These are phyloP conservation scores for Thelonectria blattea DNA, from an alignment of 2,329 filamentous ascomycete species.

Conservation along the genomic window DNA sequence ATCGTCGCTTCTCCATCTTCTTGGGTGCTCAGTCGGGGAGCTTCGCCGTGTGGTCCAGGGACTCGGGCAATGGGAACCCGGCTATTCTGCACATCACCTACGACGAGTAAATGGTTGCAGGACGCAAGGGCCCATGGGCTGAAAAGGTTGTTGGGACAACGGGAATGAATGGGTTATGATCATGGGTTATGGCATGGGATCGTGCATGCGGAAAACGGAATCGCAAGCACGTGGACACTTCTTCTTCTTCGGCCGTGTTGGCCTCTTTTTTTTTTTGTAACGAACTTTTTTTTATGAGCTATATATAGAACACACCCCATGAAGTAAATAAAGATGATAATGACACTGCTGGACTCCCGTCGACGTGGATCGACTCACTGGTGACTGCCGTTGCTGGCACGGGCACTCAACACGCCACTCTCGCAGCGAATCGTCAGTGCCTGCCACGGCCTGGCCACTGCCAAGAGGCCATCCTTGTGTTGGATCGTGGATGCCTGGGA, in stretches of 20 bases:
- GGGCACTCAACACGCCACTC: too few relatives aligned
- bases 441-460: too few relatives aligned
- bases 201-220: not conserved
- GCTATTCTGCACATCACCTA: slow-evolving; percentile 11
- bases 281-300: not conserved
- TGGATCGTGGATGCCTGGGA: too few relatives aligned
- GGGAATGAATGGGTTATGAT: too few relatives aligned
- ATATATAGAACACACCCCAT: not conserved
- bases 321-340: not conserved
- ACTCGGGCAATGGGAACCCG: slow-evolving; percentile 16
- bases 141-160: not conserved
- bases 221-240: not conserved
- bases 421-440: too few relatives aligned
- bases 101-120: not conserved
- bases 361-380: too few relatives aligned
- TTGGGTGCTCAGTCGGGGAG: not conserved
- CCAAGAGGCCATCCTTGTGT: too few relatives aligned
- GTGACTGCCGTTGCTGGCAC: too few relatives aligned
- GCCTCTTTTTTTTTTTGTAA: not conserved
- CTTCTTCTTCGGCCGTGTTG: not conserved
- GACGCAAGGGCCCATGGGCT: too few relatives aligned
- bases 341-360: too few relatives aligned
- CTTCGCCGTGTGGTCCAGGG: slow-evolving; percentile 16
- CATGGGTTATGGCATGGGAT: not conserved
- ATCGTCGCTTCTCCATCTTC: slow-evolving; percentile 14